A percentile compares a stretch with the other conserved stretches of the same genome.
These are phyloP conservation scores for Colletotrichum horii DNA, from an alignment of 2,329 filamentous ascomycete genomes.

Conservation along the genomic window DNA sequence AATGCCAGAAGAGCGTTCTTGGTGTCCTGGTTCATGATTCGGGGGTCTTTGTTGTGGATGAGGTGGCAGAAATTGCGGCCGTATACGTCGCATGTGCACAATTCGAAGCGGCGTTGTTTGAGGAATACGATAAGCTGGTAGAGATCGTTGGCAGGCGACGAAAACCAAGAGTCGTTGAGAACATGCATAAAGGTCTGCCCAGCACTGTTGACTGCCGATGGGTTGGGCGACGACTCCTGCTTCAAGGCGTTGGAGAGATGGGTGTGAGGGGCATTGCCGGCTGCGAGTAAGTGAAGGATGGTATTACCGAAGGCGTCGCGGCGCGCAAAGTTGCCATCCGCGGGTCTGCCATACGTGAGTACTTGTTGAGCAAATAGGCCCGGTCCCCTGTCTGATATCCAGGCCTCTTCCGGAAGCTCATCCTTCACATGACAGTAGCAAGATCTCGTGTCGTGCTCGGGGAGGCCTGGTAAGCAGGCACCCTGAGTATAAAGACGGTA, in stretches of 20 bases:
- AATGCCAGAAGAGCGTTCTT: slow-evolving; percentile 38
- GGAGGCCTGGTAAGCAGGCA: slow-evolving; percentile 24
- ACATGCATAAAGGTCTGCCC: slow-evolving; percentile 56
- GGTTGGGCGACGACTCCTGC: not conserved
- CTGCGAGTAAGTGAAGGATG: slow-evolving; percentile 50
- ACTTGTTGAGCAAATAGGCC: slow-evolving; percentile 19
- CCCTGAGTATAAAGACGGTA: slow-evolving; percentile 16
- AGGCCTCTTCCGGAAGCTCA: slow-evolving; percentile 30
- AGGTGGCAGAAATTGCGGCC: slow-evolving; percentile 60
- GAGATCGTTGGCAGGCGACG: slow-evolving; percentile 28
- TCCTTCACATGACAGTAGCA: slow-evolving; percentile 33
- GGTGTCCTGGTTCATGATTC: slow-evolving; percentile 30
- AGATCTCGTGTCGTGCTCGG: slow-evolving; percentile 27
- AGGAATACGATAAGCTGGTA: slow-evolving; percentile 29
- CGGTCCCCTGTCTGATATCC: slow-evolving; percentile 33
- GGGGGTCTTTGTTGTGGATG: slow-evolving; percentile 29
- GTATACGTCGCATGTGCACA: slow-evolving; percentile 50
- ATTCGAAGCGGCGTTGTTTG: slow-evolving; percentile 27
- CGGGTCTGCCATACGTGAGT: not conserved
- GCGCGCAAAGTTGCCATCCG: slow-evolving; percentile 18
- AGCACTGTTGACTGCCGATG: slow-evolving; percentile 40
- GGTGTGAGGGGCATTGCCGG: slow-evolving; percentile 33
- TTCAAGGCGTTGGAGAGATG: slow-evolving; percentile 32
- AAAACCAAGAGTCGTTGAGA: slow-evolving; percentile 40
- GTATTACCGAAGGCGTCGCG: slow-evolving; percentile 54